Evolutionary conservation across 2,329 filamentous ascomycete genomes (phyloP).

Genomic region (Calonectria multiphialidica): DNA sequence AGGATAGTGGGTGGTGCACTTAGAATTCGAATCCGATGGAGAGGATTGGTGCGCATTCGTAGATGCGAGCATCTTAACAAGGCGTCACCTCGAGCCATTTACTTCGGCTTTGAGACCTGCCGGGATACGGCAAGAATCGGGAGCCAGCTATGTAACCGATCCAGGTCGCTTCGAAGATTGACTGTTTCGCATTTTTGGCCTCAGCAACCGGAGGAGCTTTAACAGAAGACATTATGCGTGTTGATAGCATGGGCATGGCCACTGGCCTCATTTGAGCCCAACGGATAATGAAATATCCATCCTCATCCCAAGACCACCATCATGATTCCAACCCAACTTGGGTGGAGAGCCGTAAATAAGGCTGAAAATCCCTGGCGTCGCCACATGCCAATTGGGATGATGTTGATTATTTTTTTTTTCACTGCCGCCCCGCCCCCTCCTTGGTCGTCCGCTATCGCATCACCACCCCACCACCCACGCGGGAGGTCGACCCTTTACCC

Average conservation of each 20-base stretch:
- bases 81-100: background rate
- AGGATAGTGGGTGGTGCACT: background rate
- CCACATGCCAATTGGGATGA: slow-evolving; percentile 2
- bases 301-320: background rate
- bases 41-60: background rate
- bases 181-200: background rate
- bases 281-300: background rate
- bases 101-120: background rate
- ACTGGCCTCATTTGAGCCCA: background rate
- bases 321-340: background rate
- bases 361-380: slow-evolving; percentile 6
- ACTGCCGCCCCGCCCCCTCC: slow-evolving; percentile 10
- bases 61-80: background rate
- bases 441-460: slow-evolving; percentile 15
- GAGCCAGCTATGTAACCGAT: background rate
- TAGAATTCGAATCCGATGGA: too few relatives aligned
- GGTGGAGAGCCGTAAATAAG: background rate
- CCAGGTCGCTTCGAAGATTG: background rate
- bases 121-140: background rate
- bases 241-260: too few relatives aligned
- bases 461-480: slow-evolving; percentile 19
- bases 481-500: slow-evolving; percentile 38
- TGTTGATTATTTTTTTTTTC: slow-evolving; percentile 5
- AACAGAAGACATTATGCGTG: too few relatives aligned
- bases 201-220: background rate